Evolutionary conservation across 2,329 filamentous ascomycete species (phyloP).

Genomic region (Phoma sp.): DNA sequence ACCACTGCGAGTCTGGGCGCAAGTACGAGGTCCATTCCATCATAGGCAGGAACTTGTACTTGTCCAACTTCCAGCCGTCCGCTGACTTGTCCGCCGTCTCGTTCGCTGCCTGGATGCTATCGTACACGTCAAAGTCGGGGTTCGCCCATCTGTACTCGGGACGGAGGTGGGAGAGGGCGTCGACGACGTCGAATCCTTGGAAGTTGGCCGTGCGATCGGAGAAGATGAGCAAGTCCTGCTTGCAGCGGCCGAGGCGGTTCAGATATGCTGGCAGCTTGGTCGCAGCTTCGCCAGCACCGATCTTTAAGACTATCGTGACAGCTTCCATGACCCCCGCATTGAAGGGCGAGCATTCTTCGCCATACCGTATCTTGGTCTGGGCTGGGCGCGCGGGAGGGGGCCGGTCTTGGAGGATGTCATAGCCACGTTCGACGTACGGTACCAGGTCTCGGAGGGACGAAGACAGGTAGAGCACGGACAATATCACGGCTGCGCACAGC

Average conservation of each 20-base stretch:
- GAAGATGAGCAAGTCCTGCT: constrained; percentile 64
- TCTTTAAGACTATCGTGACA: constrained; percentile 64
- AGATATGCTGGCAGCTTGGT: constrained; percentile 65
- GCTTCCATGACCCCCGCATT: constrained; percentile 49
- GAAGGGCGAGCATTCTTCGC: constrained; percentile 45
- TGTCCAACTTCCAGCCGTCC: constrained; percentile 63
- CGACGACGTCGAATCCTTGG: constrained; percentile 58
- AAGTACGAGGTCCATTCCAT: constrained; percentile 57
- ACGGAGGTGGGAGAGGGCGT: constrained; percentile 55
- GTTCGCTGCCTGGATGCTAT: constrained; percentile 51
- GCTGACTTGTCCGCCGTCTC: constrained; percentile 53
- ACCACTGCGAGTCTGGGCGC: constrained; percentile 45
- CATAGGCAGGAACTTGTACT: constrained; percentile 66
- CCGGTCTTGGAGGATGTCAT: constrained; percentile 39
- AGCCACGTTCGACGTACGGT: constrained; percentile 40
- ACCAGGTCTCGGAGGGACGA: constrained; percentile 32
- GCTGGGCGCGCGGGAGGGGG: constrained; percentile 31
- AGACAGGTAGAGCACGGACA: constrained; percentile 33
- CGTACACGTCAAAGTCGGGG: constrained; percentile 61
- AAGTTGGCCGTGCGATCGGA: constrained; percentile 64
- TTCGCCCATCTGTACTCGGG: constrained; percentile 51
- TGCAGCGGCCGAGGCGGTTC: constrained; percentile 62
- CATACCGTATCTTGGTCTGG: constrained; percentile 33
- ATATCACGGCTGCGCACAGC: constrained; percentile 37
- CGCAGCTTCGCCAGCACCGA: constrained; percentile 64